Conservation (phyloP, 1,284 basidiomycete species). For the Microbotryum saponariae region DNA sequence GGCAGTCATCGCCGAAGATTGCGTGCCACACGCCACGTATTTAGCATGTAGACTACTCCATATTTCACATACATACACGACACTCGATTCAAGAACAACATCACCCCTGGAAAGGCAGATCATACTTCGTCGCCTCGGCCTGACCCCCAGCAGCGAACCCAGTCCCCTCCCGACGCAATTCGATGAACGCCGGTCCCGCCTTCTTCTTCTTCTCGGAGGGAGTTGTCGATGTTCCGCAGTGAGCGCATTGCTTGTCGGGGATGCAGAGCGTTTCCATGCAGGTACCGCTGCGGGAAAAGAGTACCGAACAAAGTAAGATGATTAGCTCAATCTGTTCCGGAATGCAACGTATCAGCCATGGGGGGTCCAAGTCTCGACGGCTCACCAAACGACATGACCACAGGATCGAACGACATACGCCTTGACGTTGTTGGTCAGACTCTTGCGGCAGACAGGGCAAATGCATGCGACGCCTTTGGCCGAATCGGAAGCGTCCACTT, state of each 20-base stretch:
- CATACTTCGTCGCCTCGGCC: constrained; percentile 31
- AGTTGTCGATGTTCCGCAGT: constrained; percentile 23
- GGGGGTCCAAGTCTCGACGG: not conserved
- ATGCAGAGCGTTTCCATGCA: constrained; percentile 35
- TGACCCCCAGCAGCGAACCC: constrained; percentile 33
- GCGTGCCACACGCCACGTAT: no score
- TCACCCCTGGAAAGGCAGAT: constrained; percentile 33
- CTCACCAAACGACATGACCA: constrained; percentile 34
- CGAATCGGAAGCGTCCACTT: constrained; percentile 44
- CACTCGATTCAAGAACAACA: no score
- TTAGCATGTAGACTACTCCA: no score
- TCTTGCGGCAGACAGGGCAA: constrained; percentile 82
- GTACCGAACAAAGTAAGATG: not conserved
- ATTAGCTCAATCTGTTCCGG: not conserved
- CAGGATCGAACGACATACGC: constrained; percentile 45
- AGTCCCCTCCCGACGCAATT: constrained; percentile 33
- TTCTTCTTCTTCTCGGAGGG: constrained; percentile 22
- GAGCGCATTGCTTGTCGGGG: constrained; percentile 29
- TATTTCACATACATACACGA: no score
- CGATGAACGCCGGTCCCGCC: constrained; percentile 16
- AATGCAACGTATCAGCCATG: not conserved
- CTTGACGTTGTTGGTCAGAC: constrained; percentile 65
- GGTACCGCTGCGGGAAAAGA: constrained; percentile 11
- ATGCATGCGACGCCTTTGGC: constrained; percentile 51
- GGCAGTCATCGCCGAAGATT: no score